A percentile compares a stretch with the other conserved stretches of the same genome.
phyloP scores from a whole-genome alignment of 768 basidiomycete species.

The Podaxis sp. region DNA sequence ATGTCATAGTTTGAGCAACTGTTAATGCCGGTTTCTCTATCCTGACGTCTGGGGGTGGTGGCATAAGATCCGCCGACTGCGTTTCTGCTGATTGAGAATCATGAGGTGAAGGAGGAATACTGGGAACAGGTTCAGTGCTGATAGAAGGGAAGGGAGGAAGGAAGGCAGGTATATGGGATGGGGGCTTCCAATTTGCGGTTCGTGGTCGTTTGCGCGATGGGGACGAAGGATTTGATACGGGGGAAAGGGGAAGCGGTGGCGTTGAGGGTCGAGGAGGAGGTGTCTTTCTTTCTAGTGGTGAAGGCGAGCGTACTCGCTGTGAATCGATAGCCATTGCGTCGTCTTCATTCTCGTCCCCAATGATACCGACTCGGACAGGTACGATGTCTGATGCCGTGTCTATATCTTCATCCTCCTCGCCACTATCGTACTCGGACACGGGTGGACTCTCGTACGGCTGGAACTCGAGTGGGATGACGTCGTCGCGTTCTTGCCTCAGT shows the following conservation, averaged over 20 bases:
- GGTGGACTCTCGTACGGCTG: slow-evolving; percentile 30
- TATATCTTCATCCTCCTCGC: slow-evolving; percentile 25
- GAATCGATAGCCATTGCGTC: slow-evolving; percentile 27
- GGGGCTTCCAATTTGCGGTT: slow-evolving; percentile 53
- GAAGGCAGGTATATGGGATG: slow-evolving; percentile 60
- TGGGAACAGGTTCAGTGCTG: slow-evolving; percentile 23
- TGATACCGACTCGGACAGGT: slow-evolving; percentile 20
- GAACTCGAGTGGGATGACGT: slow-evolving; percentile 51
- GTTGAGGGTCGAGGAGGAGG: slow-evolving; percentile 26
- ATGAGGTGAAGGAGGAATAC: slow-evolving; percentile 23
- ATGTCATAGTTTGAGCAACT: slow-evolving; percentile 37
- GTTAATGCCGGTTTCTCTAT: slow-evolving; percentile 37
- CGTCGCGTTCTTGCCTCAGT: slow-evolving; percentile 49
- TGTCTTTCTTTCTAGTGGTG: slow-evolving; percentile 20
- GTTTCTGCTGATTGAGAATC: slow-evolving; percentile 32
- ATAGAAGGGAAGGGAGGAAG: slow-evolving; percentile 71
- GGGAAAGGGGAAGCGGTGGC: slow-evolving; percentile 48
- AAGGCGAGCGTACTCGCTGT: neutral
- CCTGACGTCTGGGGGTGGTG: slow-evolving; percentile 22
- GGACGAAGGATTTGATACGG: slow-evolving; percentile 53
- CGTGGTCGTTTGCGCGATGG: slow-evolving; percentile 56
- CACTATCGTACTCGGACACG: slow-evolving; percentile 26
- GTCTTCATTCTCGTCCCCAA: slow-evolving; percentile 12
- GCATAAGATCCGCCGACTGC: slow-evolving; percentile 20
- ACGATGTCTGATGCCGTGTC: slow-evolving; percentile 11